Conservation (phyloP, 805 yeast species). For the Zygotorulaspora chibaensis region DNA sequence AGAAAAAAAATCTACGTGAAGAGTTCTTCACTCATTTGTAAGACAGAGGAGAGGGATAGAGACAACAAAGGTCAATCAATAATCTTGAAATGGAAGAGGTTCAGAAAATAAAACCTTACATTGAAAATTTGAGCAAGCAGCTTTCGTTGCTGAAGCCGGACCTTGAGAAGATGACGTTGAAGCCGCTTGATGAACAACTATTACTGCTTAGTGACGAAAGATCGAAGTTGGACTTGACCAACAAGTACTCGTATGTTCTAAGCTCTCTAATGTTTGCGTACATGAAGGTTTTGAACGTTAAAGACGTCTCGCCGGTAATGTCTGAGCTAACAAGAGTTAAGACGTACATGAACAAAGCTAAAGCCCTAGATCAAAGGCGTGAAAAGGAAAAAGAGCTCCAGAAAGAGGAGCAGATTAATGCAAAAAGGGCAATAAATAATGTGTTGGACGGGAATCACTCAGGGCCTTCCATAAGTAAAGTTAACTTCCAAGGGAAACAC, state of each 20-base stretch:
- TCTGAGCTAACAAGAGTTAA: conserved; percentile 63
- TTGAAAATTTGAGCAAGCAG: conserved; percentile 24
- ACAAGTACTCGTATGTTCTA: conserved; percentile 28
- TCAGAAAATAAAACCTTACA: conserved; percentile 28
- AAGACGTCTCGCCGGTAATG: conserved; percentile 47
- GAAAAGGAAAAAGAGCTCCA: conserved; percentile 28
- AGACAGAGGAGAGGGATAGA: neutral
- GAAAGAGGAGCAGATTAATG: conserved; percentile 35
- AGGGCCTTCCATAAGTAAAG: conserved; percentile 50
- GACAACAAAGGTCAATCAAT: neutral
- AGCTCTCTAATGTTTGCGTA: conserved; percentile 31
- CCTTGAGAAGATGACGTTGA: conserved; percentile 20
- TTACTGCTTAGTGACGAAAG: conserved; percentile 20
- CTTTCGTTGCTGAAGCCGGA: conserved; percentile 19
- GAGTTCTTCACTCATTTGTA: too few relatives aligned
- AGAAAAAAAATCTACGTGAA: neutral
- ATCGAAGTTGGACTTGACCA: conserved; percentile 24
- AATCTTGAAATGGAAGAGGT: conserved; percentile 22
- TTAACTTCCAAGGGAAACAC: conserved; percentile 51
- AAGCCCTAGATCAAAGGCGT: conserved; percentile 22
- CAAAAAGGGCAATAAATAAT: conserved; percentile 44
- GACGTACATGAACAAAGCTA: conserved; percentile 58
- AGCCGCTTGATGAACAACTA: conserved; percentile 30
- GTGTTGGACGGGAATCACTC: conserved; percentile 39
- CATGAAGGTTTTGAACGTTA: conserved; percentile 26